These are phyloP conservation scores for Cucurbita maxima DNA, from an alignment of 306 rosid genomes.

Conservation along the genomic window DNA sequence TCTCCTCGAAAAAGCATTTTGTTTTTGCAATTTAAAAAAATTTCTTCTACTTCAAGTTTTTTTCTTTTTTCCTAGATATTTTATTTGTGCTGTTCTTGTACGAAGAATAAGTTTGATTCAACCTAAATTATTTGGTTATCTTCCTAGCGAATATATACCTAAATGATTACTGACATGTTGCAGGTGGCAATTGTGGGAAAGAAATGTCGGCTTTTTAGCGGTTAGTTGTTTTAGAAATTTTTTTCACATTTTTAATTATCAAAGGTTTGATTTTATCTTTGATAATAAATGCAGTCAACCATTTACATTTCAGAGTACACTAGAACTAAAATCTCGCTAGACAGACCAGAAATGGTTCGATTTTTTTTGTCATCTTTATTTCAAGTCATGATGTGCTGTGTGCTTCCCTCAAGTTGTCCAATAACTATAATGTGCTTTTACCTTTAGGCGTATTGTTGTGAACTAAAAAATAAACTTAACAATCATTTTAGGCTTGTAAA, in stretches of 20 bases:
- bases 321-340: background rate
- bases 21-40: background rate
- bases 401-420: background rate
- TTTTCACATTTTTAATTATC: slow-evolving; percentile 43
- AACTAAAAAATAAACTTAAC: background rate
- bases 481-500: background rate
- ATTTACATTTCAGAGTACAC: background rate
- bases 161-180: slow-evolving; percentile 14
- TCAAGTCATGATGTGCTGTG: background rate
- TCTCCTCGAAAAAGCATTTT: background rate
- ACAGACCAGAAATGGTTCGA: background rate
- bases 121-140: background rate
- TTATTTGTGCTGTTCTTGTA: background rate
- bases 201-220: slow-evolving; percentile 18
- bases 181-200: slow-evolving; percentile 77
- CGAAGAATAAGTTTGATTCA: background rate
- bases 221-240: slow-evolving; percentile 29
- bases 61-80: background rate
- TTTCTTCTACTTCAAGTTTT: background rate
- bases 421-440: background rate
- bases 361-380: background rate
- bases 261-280: slow-evolving; percentile 34
- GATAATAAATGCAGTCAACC: background rate
- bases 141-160: background rate
- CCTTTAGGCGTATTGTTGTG: background rate